A percentile compares a stretch with the other conserved stretches of the same genome.
Evolutionary conservation across 2,329 filamentous ascomycete genomes (phyloP).

Genomic region (Lachnellula suecica): DNA sequence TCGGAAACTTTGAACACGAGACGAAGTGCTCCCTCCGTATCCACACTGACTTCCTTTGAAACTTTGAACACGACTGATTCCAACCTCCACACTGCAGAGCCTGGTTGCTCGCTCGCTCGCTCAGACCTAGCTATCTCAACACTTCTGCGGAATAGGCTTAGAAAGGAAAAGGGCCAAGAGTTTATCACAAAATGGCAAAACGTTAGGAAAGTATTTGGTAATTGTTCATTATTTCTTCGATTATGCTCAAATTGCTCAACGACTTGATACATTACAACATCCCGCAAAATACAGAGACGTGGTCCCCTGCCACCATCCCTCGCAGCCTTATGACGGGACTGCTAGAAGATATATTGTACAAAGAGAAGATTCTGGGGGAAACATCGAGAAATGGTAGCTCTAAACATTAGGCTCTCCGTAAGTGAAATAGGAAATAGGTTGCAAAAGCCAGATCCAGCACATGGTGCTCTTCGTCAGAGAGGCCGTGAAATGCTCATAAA

Average conservation of each 20-base stretch:
- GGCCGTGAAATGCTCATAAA: slow-evolving; percentile 18
- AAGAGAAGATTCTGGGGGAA: slow-evolving; percentile 26
- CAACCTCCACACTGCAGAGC: too few relatives aligned
- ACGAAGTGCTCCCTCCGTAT: too few relatives aligned
- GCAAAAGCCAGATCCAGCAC: slow-evolving; percentile 19
- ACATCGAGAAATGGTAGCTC: slow-evolving; percentile 23
- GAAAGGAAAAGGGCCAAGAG: too few relatives aligned
- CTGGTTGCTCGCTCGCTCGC: too few relatives aligned
- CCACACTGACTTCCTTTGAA: too few relatives aligned
- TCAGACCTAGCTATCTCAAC: too few relatives aligned
- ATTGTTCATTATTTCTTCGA: slow-evolving; percentile 5
- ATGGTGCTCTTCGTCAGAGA: slow-evolving; percentile 19
- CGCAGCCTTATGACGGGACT: slow-evolving; percentile 26
- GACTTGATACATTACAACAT: slow-evolving; percentile 16
- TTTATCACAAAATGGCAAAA: background rate
- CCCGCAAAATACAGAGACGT: slow-evolving; percentile 14
- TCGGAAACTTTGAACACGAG: too few relatives aligned
- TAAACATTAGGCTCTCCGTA: slow-evolving; percentile 30
- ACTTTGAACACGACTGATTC: too few relatives aligned
- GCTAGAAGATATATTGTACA: slow-evolving; percentile 29
- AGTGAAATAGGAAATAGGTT: slow-evolving; percentile 14
- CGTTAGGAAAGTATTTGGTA: background rate
- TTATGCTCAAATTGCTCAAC: slow-evolving; percentile 4
- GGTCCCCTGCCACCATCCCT: slow-evolving; percentile 1
- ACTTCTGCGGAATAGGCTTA: too few relatives aligned